These are phyloP conservation scores for Lindgomyces ingoldianus DNA, from an alignment of 495 filamentous ascomycete genomes.

Conservation along the genomic window DNA sequence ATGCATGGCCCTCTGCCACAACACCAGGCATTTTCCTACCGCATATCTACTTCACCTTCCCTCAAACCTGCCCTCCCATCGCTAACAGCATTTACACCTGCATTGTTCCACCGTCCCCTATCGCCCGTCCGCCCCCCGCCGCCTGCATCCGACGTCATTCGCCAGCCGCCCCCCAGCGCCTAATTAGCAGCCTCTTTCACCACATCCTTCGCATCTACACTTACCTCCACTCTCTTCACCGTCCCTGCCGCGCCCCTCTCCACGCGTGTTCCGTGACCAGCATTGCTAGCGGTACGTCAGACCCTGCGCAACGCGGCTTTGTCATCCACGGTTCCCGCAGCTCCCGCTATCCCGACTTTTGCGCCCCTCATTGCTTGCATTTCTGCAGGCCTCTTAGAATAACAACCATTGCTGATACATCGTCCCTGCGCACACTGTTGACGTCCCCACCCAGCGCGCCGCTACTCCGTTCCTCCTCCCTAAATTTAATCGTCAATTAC, in stretches of 20 bases:
- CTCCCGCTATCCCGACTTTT: not conserved
- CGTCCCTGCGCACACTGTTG: conserved; percentile 2
- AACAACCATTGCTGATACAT: conserved; percentile 5
- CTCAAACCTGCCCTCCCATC: not conserved
- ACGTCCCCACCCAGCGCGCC: conserved; percentile 8
- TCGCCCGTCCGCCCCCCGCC: conserved; percentile 7
- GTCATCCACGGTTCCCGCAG: not conserved
- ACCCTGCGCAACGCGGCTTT: conserved; percentile 1
- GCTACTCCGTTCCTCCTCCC: not conserved
- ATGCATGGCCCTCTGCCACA: too few relatives aligned
- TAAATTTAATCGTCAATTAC: not conserved
- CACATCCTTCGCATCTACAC: not conserved
- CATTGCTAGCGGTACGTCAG: conserved; percentile 4
- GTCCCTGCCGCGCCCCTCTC: not conserved
- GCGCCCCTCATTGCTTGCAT: conserved; percentile 17
- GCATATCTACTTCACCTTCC: not conserved
- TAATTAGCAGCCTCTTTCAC: conserved; percentile 24
- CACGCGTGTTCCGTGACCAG: not conserved
- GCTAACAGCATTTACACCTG: not conserved
- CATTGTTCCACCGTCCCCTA: not conserved
- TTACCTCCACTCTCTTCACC: not conserved
- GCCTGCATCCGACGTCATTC: conserved; percentile 29
- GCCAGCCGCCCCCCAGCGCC: conserved; percentile 19
- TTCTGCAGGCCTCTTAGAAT: not conserved
- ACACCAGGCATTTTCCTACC: too few relatives aligned